Evolutionary conservation across 1,139 yeast genomes (phyloP), one percentile per base, ranked within the genome.

Genomic region (Sugiyamaella xylanicola): DNA sequence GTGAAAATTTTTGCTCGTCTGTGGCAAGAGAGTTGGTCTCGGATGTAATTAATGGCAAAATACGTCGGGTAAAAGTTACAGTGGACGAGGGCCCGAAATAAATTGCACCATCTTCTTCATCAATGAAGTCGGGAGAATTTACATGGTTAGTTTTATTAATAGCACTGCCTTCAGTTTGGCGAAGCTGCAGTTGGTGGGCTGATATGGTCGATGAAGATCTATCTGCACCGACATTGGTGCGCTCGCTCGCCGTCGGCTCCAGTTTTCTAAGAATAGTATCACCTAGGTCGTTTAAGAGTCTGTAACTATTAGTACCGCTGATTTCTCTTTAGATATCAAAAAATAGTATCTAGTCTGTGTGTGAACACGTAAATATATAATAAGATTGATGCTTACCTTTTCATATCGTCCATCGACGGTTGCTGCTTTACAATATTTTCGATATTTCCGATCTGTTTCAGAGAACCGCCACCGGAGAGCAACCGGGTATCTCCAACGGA

Each of bases 21-120:
- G 15, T 2, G 3, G 37, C 48, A 13, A 13, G 16, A 7, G 4
- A 27, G 8, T 25, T 8, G 4, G 37, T 8, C 15, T 8, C 35
- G 4, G 11, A 29, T 17, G 51, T 16, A 3, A 51, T 45, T 20
- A 51, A 25, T n/a, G 51, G 29, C 32, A 47, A 46, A 8, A 51
- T 44, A 22, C 37, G 51, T 7, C 43, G 17, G 11, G 37, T 29
- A 15, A 51, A 45, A 2, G 17, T 15, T 2, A 47, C 54, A 2
- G 51, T 51, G 13, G 54, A 51, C 46, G 54, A 35, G 16, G 54
- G 54, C 15, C 54, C 54, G 36, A 51, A 51, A 36, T 35, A 51
- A 13, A 51, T 47, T n/a, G 45, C 46, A 16, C 29, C 44, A 9
- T 51, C 48, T 20, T 49, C 39, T 21, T 49, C 42, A 8, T 37